Percentiles rank a stretch among this genome's conserved stretches.
Conservation (phyloP, 2,329 filamentous ascomycete species). For the Myriangium duriaei region DNA sequence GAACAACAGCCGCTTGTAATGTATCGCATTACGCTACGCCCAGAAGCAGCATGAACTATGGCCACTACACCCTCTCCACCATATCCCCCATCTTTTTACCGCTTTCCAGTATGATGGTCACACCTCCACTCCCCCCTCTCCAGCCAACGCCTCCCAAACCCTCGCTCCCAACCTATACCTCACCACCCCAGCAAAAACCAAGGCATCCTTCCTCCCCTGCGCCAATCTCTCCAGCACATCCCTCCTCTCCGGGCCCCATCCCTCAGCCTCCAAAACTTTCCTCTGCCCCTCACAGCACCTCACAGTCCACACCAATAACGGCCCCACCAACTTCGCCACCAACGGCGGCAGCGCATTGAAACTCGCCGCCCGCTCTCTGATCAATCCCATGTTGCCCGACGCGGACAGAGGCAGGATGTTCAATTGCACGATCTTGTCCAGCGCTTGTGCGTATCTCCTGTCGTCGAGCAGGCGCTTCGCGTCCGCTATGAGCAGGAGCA, state of each 20-base stretch:
- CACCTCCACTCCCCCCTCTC: too few species aligned
- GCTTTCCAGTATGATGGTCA: too few species aligned
- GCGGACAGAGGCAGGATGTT: conserved; percentile 71
- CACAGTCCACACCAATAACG: conserved; percentile 88
- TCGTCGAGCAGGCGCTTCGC: conserved; percentile 48
- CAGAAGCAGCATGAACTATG: too few species aligned
- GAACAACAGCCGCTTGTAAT: too few species aligned
- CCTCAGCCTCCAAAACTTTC: conserved; percentile 53
- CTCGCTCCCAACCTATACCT: conserved; percentile 79
- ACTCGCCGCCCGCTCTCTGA: conserved; percentile 67
- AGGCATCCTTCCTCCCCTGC: conserved; percentile 76
- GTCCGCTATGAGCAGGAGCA: conserved; percentile 48
- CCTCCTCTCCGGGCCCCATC: conserved; percentile 39
- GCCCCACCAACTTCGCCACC: conserved; percentile 79
- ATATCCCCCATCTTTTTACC: too few species aligned
- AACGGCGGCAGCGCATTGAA: conserved; percentile 69
- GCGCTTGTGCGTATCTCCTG: conserved; percentile 46
- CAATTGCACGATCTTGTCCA: conserved; percentile 60
- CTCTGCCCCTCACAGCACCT: conserved; percentile 71
- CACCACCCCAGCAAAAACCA: conserved; percentile 86
- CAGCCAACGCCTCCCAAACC: conserved; percentile 77
- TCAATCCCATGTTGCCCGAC: conserved; percentile 59
- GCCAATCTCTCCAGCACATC: conserved; percentile 47
- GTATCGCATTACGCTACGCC: too few species aligned
- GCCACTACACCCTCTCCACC: too few species aligned